Conservation (phyloP, 352 stramenopile genomes). For the Phytophthora syringae region DNA sequence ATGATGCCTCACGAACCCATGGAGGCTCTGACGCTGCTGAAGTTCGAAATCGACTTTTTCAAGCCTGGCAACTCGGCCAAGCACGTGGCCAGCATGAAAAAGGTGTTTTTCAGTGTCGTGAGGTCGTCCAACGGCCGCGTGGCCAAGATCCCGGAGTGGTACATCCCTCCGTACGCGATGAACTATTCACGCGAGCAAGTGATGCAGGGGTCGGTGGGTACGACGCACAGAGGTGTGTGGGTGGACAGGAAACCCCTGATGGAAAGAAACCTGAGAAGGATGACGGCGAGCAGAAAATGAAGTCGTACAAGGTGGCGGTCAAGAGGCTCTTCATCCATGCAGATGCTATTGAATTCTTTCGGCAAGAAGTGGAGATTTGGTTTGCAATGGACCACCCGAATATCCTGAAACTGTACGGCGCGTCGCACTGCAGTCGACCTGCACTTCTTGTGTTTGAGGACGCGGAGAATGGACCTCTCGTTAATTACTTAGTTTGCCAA, state of each 20-base stretch:
- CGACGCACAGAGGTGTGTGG: slow-evolving; percentile 19
- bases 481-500: slow-evolving; percentile 12
- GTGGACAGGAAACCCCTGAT: slow-evolving; percentile 18
- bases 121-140: slow-evolving; percentile 39
- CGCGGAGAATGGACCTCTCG: slow-evolving; percentile 20
- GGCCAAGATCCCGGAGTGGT: slow-evolving; percentile 39
- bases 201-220: slow-evolving; percentile 22
- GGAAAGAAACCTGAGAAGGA: slow-evolving; percentile 12
- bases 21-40: slow-evolving; percentile 43
- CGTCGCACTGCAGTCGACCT: slow-evolving; percentile 35
- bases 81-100: slow-evolving; percentile 43
- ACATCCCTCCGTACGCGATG: slow-evolving; percentile 30
- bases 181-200: slow-evolving; percentile 15
- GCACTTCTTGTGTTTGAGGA: slow-evolving; percentile 32
- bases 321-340: slow-evolving; percentile 27
- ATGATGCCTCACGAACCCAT: slow-evolving; percentile 40
- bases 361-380: slow-evolving; percentile 41
- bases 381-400: slow-evolving; percentile 26
- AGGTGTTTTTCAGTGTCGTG: slow-evolving; percentile 41
- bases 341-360: slow-evolving; percentile 32
- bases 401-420: slow-evolving; percentile 34
- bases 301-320: slow-evolving; percentile 13
- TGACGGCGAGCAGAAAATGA: background rate
- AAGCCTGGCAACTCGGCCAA: slow-evolving; percentile 26
- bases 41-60: slow-evolving; percentile 44